A percentile compares a stretch with the other conserved stretches of the same genome.
phyloP scores from a whole-genome alignment of 2,329 filamentous ascomycete species.

The Eurotiales sp. region DNA sequence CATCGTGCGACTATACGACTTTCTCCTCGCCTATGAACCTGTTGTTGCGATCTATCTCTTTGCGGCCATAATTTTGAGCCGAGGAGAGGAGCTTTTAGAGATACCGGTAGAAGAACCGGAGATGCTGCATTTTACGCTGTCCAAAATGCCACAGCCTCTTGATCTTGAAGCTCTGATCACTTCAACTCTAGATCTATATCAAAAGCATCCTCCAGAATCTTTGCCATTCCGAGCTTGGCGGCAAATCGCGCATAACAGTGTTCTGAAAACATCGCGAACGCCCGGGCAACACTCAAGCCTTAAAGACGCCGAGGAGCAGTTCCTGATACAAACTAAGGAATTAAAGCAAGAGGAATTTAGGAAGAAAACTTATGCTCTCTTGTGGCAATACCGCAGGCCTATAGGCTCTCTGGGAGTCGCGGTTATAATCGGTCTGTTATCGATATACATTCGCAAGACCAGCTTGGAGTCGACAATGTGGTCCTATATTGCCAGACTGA shows the following conservation, averaged over 20 bases:
- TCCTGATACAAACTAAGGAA: slow-evolving; percentile 68
- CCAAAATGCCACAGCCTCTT: slow-evolving; percentile 77
- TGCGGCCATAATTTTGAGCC: slow-evolving; percentile 77
- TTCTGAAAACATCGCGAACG: slow-evolving; percentile 75
- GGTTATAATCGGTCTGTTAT: slow-evolving; percentile 63
- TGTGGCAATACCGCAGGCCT: slow-evolving; percentile 65
- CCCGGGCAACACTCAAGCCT: slow-evolving; percentile 52
- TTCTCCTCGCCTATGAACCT: slow-evolving; percentile 81
- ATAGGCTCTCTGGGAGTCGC: slow-evolving; percentile 60
- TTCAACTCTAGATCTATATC: slow-evolving; percentile 61
- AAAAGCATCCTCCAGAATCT: slow-evolving; percentile 65
- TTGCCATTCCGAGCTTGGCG: slow-evolving; percentile 65
- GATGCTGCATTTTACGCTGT: slow-evolving; percentile 84
- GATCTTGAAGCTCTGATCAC: slow-evolving; percentile 74
- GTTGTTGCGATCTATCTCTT: slow-evolving; percentile 89
- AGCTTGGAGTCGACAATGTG: slow-evolving; percentile 34
- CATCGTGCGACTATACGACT: slow-evolving; percentile 89
- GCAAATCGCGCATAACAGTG: slow-evolving; percentile 69
- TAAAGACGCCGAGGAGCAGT: slow-evolving; percentile 62
- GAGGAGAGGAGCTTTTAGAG: slow-evolving; percentile 79
- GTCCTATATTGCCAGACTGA: slow-evolving; percentile 29
- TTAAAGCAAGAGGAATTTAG: slow-evolving; percentile 63
- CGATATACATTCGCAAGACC: slow-evolving; percentile 60
- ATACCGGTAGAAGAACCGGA: slow-evolving; percentile 81
- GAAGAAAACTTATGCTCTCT: slow-evolving; percentile 47